Conservation (phyloP, 306 rosid genomes). For the Morella rubra region DNA sequence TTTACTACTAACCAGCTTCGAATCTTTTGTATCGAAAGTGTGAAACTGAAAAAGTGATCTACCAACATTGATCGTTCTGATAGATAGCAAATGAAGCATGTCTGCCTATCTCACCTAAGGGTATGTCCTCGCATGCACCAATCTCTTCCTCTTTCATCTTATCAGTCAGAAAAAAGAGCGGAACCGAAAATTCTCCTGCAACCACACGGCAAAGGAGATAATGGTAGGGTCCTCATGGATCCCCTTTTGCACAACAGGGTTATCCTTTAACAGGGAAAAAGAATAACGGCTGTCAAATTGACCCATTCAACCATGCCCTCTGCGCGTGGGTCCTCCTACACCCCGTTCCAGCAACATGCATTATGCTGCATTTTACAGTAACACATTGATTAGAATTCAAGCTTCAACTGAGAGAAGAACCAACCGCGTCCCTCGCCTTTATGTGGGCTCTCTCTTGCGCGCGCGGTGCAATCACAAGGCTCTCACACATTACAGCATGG, state of each 20-base stretch:
- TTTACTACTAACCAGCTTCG: neutral
- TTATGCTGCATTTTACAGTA: neutral
- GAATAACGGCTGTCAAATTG: constrained; percentile 36
- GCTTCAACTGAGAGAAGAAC: neutral
- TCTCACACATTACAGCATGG: neutral
- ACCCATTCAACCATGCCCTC: constrained; percentile 31
- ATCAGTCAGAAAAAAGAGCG: constrained; percentile 41
- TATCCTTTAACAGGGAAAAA: constrained; percentile 20
- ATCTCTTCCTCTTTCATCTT: neutral
- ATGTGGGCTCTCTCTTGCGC: neutral
- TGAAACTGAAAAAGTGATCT: neutral
- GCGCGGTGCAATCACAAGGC: neutral
- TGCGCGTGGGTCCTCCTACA: constrained; percentile 50
- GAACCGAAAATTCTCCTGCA: neutral
- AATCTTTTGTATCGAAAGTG: neutral
- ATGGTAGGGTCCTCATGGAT: constrained; percentile 55
- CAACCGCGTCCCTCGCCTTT: neutral
- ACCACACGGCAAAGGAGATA: constrained; percentile 34
- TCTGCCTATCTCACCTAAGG: constrained; percentile 1
- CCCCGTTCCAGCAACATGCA: neutral
- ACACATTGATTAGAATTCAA: neutral
- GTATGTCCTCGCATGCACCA: constrained; percentile 10
- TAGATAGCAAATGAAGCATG: neutral
- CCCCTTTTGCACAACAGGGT: constrained; percentile 34
- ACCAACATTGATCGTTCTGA: neutral